phyloP scores from a whole-genome alignment of 1,139 yeast species.

The Sugiyamaella japonica region DNA sequence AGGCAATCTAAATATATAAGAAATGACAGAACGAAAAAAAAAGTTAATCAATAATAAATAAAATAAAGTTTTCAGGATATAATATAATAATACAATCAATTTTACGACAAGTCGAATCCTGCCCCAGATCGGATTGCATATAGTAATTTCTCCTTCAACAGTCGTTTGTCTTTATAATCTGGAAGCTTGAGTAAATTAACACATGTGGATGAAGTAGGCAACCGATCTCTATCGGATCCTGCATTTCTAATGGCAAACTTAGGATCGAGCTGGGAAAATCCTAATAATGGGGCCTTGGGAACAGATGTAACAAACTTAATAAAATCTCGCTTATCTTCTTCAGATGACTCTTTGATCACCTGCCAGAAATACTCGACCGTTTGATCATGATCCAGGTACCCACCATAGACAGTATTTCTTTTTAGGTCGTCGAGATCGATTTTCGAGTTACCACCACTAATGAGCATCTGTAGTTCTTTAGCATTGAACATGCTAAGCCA shows the following conservation, averaged over 20 bases:
- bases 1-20: not conserved
- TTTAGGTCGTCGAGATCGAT: slow-evolving; percentile 71
- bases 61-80: slow-evolving; percentile 3
- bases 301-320: slow-evolving; percentile 89
- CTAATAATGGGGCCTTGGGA: slow-evolving; percentile 86
- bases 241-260: slow-evolving; percentile 76
- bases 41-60: not conserved
- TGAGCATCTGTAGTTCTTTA: slow-evolving; percentile 75
- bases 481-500: slow-evolving; percentile 89
- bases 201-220: slow-evolving; percentile 95
- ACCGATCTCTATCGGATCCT: slow-evolving; percentile 53
- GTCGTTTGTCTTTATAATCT: slow-evolving; percentile 62
- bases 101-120: slow-evolving; percentile 75
- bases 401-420: slow-evolving; percentile 64
- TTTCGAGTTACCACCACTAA: slow-evolving; percentile 76
- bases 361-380: slow-evolving; percentile 68
- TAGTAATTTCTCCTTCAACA: slow-evolving; percentile 61
- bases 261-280: slow-evolving; percentile 75
- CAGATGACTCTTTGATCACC: slow-evolving; percentile 64
- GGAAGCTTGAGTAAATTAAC: slow-evolving; percentile 85
- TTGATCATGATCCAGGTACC: slow-evolving; percentile 56
- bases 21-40: not conserved
- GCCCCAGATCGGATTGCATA: slow-evolving; percentile 80
- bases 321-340: slow-evolving; percentile 60
- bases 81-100: not conserved